Base-by-base conservation (phyloP, 306 rosid species). In the Casuarina glauca region DNA sequence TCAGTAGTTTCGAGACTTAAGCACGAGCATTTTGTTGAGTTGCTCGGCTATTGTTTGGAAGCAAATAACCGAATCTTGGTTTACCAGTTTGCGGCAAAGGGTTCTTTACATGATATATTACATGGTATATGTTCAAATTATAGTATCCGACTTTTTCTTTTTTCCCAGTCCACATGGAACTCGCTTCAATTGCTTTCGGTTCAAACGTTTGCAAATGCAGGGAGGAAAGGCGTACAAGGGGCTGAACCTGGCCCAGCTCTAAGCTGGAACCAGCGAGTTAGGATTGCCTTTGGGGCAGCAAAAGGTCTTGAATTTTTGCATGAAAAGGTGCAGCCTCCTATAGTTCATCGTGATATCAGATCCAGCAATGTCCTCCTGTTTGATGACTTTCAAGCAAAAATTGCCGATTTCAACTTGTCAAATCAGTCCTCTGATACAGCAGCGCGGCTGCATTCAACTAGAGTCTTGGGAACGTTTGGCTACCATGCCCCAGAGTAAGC, bases 401-500 rank as follows among this genome's bases (percentile, higher is more conserved):
- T 94, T 50, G 94, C 97, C 2, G 98, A 94, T 83, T 92, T 94
- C 82, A 94, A 84, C 90, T 84, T 92, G 87, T 84, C 97, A 74
- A 94, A 88, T 79, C 98, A 94, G 83, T 82, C 97, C 5, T 94
- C 97, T 8, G 98, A 94, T 70, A 94, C 97, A 0, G 97, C 98
- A 0, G 97, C 97, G 32, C 81, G 97, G 39, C 88, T 94, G 17
- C 98, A 94, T 82, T 94, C 98, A 38, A 94, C 98, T 62, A 90
- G 98, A 81, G 98, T 92, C 78, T 88, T 95, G 84, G 99, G 99
- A 84, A 95, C 99, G 38, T 95, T 95, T 68, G 99, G 97, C 43
- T 95, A 95, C 83, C 99, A 95, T 79, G 97, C 99, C 79, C 99
- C 99, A 55, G 99, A 95, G 99, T 95, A 92, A 81, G 90, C 70